A percentile compares a stretch with the other conserved stretches of the same genome.
Evolutionary conservation across 176 grass and related monocot genomes (phyloP).

Genomic region (Paspalum notatum): DNA sequence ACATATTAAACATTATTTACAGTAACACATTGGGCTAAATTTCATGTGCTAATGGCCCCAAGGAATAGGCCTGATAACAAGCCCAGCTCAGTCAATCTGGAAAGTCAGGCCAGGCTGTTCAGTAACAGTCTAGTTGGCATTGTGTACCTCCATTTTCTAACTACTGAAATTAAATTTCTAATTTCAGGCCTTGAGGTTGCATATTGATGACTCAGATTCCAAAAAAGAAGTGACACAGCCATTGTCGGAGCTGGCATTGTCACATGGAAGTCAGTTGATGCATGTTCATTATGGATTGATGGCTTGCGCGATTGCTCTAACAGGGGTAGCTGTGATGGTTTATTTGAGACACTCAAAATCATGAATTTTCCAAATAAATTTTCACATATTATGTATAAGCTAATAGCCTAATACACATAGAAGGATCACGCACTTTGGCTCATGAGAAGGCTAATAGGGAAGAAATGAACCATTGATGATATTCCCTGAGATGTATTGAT

Average conservation of each 20-base stretch:
- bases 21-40: background rate
- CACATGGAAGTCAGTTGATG: conserved; percentile 34
- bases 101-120: background rate
- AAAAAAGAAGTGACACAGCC: conserved; percentile 42
- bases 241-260: conserved; percentile 33
- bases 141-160: conserved; percentile 19
- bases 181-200: conserved; percentile 78
- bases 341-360: conserved; percentile 77
- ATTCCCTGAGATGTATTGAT: background rate
- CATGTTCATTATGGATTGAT: conserved; percentile 58
- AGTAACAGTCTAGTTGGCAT: no score
- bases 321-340: conserved; percentile 56
- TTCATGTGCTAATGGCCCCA: background rate
- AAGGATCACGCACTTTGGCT: background rate
- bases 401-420: conserved; percentile 29
- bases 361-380: background rate
- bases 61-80: no score
- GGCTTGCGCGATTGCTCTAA: conserved; percentile 61
- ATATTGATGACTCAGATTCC: conserved; percentile 61
- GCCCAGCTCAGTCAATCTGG: no score
- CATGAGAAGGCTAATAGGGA: conserved; percentile 21
- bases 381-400: background rate
- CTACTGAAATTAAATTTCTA: conserved; percentile 19
- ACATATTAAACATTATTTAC: background rate
- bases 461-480: background rate